Evolutionary conservation across 2,329 filamentous ascomycete species (phyloP).

Genomic region (Byssothecium circinans): DNA sequence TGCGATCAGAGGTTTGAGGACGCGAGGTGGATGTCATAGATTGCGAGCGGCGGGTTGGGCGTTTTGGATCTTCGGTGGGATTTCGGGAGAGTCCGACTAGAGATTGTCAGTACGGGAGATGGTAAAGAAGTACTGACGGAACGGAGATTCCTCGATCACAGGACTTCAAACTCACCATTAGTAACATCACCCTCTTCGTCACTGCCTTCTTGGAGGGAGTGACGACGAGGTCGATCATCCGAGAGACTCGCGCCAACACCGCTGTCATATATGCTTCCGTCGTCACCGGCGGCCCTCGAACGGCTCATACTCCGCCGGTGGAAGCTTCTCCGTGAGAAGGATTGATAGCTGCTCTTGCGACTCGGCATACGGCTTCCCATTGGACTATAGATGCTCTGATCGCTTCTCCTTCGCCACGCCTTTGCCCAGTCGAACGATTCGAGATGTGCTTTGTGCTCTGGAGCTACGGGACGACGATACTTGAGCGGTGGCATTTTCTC

Average conservation of each 20-base stretch:
- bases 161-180: constrained; percentile 45
- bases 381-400: constrained; percentile 50
- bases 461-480: constrained; percentile 52
- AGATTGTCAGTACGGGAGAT: constrained; percentile 18
- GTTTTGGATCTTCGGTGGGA: constrained; percentile 35
- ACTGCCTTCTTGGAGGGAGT: constrained; percentile 46
- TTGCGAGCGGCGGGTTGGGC: constrained; percentile 31
- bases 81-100: constrained; percentile 40
- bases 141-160: background rate
- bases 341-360: constrained; percentile 36
- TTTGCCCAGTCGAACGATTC: constrained; percentile 52
- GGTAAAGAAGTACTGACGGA: constrained; percentile 2
- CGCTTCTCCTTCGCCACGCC: constrained; percentile 51
- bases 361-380: constrained; percentile 53
- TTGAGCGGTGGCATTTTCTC: constrained; percentile 56
- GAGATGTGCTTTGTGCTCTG: constrained; percentile 54
- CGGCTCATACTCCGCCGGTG: constrained; percentile 40
- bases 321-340: constrained; percentile 19
- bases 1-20: constrained; percentile 31
- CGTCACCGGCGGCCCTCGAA: constrained; percentile 39
- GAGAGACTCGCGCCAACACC: constrained; percentile 39
- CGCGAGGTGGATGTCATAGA: constrained; percentile 24
- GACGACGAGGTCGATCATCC: constrained; percentile 35
- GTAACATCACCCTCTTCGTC: constrained; percentile 50
- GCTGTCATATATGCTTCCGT: constrained; percentile 43